Base-by-base conservation (phyloP, 768 basidiomycete species). In the Termitomyces sp. region DNA sequence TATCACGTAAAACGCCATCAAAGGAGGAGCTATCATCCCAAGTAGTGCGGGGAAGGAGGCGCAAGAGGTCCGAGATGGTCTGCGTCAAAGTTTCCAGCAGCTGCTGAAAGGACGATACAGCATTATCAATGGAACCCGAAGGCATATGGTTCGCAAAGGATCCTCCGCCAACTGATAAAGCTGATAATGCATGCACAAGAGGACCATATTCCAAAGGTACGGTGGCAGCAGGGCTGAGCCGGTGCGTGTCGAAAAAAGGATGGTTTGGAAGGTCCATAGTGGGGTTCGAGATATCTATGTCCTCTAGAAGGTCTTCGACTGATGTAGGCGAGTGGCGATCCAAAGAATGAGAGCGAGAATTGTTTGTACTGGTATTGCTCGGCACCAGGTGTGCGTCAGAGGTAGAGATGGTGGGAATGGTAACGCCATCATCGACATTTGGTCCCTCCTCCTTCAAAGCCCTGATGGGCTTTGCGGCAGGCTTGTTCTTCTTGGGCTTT, bases 11-110 rank as follows among this genome's bases (percentile, higher is more conserved):
- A 21, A 92, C 89, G 35, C 90, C 88, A 62, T 92, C 90, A 62
- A 92, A 93, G 10, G 90, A 92, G 0, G 92, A 92, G 60, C 88
- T 91, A 64, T 93, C 91, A 57, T 92, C 89, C 92, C 90, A 93
- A 1, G 91, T 92, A 10, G 89, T 91, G 14, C 90, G 87, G 17
- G 92, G 92, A 57, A 95, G 84, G 32, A 94, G 81, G 7, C 90
- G 87, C 40, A 95, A 75, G 29, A 95, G 73, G 61, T 92, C 92
- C 4, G 92, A 93, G 63, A 95, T 93, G 0, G 91, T 93, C 64
- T 94, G 91, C 0, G 92, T 95, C 43, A 95, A 74, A 0, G 90
- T 94, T 75, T 93, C 92, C 42, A 95, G 75, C 0, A 95, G 75
- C 65, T 92, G 90, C 63, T 95, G 91, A 75, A 94, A 94, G 14